Percentiles rank a stretch among this genome's conserved stretches.
Evolutionary conservation across 208 protist species (phyloP).

Genomic region (Jaenimonas drosophilae): DNA sequence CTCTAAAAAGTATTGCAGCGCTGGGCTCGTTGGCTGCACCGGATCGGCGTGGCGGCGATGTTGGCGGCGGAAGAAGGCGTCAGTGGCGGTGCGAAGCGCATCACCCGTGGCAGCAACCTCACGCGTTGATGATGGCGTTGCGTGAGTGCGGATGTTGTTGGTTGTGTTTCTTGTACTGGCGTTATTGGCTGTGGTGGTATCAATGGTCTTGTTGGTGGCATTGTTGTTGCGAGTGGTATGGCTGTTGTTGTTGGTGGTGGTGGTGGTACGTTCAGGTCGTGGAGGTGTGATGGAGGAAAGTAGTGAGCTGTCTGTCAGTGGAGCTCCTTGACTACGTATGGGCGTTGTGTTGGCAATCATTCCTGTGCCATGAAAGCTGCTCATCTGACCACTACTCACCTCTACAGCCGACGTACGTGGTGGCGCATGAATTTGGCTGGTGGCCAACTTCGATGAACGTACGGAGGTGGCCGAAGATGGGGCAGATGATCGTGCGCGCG

Average conservation of each 20-base stretch:
- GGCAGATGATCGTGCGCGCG: too few species aligned
- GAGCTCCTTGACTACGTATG: too few species aligned
- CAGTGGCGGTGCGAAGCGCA: neutral
- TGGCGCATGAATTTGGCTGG: too few species aligned
- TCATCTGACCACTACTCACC: too few species aligned
- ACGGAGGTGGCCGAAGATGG: too few species aligned
- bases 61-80: neutral
- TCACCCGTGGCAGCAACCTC: neutral
- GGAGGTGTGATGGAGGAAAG: neutral
- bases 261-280: neutral
- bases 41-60: conserved; percentile 6
- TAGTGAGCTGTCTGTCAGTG: too few species aligned
- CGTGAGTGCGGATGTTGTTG: neutral
- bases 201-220: neutral
- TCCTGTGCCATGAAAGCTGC: too few species aligned
- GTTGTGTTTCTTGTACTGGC: neutral
- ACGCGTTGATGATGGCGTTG: neutral
- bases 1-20: conserved; percentile 60
- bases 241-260: neutral
- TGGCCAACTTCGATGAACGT: too few species aligned
- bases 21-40: conserved; percentile 32
- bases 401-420: too few species aligned
- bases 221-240: neutral
- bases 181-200: neutral
- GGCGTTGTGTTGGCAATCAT: too few species aligned